Evolutionary conservation across 179 eudicot species (phyloP), one percentile per base, ranked within the genome.

Genomic region (Pouteria campechiana): DNA sequence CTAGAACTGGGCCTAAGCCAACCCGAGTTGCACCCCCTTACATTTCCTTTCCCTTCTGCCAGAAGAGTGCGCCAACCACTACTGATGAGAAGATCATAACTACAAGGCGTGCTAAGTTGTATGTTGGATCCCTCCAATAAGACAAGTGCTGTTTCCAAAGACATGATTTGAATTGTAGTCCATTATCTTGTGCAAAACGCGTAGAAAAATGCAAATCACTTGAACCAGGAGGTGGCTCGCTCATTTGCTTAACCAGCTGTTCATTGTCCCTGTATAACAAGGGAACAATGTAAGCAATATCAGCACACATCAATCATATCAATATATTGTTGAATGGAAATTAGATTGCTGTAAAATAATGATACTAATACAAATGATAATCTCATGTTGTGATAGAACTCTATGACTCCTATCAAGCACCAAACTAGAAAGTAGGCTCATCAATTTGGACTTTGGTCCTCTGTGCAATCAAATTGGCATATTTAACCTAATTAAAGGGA

Each of bases 41-140:
- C 96, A 82, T 54, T 56, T 69, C 56, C 29, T 16, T 60, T 19
- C 89, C 96, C 60, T 67, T 76, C 61, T 61, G 58, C 96, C 96
- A 82, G 57, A 73, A 86, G 22, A 86, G 36, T 44, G 72, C 1
- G 17, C 93, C 93, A 17, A 78, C 79, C 37, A 79, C 30, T 3
- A 72, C 32, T 27, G 89, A 67, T 25, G 83, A 44, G 7, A 78
- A 7, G 7, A 76, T 33, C 38, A 52, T 38, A 56, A 39, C 63
- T 2, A 55, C 3, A 3, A 58, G 49, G 28, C 96, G 93, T 39
- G 34, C 60, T 55, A 82, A 52, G 65, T 67, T 86, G 72, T 83
- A 86, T 7, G 84, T 50, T 36, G 93, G 93, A 54, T 72, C 83
- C 68, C 93, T 73, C 93, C 93, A 86, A 47, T 86, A 86, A 30